These are phyloP conservation scores for Candolleomyces efflorescens DNA, from an alignment of 768 basidiomycete species.

Conservation along the genomic window DNA sequence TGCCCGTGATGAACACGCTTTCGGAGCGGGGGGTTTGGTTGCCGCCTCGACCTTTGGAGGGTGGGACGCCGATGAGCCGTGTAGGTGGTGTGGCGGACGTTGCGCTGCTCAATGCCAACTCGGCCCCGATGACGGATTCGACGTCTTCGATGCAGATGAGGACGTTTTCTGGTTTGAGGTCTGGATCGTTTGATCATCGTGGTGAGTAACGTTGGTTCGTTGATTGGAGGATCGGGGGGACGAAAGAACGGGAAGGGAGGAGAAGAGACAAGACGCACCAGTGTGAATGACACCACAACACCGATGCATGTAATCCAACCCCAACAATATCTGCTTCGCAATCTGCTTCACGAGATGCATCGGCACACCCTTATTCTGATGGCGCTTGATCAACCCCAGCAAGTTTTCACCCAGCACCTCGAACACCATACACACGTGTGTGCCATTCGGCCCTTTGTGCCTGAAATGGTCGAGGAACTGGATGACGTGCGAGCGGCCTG, in stretches of 20 bases:
- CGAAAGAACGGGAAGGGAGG: neutral
- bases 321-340: conserved; percentile 92
- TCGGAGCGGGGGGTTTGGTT: conserved; percentile 93
- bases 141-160: conserved; percentile 97
- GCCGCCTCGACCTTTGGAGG: conserved; percentile 88
- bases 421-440: conserved; percentile 99
- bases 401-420: conserved; percentile 98
- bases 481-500: conserved; percentile 92
- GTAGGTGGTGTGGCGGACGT: conserved; percentile 48
- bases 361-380: conserved; percentile 97
- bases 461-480: conserved; percentile 97
- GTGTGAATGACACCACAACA: conserved; percentile 98
- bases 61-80: conserved; percentile 89
- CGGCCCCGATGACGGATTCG: conserved; percentile 84
- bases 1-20: conserved; percentile 78
- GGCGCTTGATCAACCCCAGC: conserved; percentile 92
- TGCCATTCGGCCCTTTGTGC: conserved; percentile 95
- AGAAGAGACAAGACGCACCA: conserved; percentile 43
- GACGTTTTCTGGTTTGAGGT: conserved; percentile 98
- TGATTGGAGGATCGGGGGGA: no score
- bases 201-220: no score
- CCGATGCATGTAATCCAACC: conserved; percentile 96
- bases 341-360: conserved; percentile 92
- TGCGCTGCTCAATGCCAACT: conserved; percentile 50
- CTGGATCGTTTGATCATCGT: conserved; percentile 27